Evolutionary conservation across 2,329 filamentous ascomycete genomes (phyloP).

Genomic region (Clonostachys chloroleuca): DNA sequence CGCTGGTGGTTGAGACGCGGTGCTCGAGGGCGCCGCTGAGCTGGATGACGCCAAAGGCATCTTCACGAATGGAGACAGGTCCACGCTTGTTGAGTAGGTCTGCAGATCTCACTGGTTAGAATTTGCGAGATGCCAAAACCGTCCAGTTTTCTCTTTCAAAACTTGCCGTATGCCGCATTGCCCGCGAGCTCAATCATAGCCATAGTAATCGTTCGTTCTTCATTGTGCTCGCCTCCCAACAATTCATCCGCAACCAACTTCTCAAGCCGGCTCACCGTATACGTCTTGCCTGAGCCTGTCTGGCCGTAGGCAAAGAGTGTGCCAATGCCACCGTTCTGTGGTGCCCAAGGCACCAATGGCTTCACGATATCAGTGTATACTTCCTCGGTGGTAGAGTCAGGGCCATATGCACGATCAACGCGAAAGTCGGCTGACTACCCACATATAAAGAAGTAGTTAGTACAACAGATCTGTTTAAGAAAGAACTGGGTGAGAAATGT

Average conservation of each 20-base stretch:
- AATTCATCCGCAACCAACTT: constrained; percentile 28
- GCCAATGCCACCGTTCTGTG: constrained; percentile 38
- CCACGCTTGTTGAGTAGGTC: constrained; percentile 36
- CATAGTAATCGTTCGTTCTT: constrained; percentile 19
- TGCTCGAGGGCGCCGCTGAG: constrained; percentile 36
- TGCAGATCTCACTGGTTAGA: neutral
- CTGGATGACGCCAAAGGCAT: constrained; percentile 36
- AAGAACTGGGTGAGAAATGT: neutral
- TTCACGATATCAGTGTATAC: constrained; percentile 34
- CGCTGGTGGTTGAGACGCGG: constrained; percentile 15
- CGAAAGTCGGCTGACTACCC: constrained; percentile 23
- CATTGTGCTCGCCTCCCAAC: constrained; percentile 15
- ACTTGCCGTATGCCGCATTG: constrained; percentile 21
- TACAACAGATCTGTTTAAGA: neutral
- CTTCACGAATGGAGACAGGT: constrained; percentile 37
- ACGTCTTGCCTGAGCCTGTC: constrained; percentile 43
- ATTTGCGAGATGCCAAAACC: neutral
- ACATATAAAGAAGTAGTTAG: neutral
- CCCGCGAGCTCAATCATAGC: constrained; percentile 33
- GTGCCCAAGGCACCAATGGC: constrained; percentile 37
- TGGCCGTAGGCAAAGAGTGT: constrained; percentile 46
- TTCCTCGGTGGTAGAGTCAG: constrained; percentile 24
- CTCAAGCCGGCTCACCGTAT: constrained; percentile 34
- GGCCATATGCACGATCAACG: constrained; percentile 27
- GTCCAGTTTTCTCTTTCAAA: neutral